phyloP scores from a whole-genome alignment of 441 rosid genomes.

The Erodium trifolium region DNA sequence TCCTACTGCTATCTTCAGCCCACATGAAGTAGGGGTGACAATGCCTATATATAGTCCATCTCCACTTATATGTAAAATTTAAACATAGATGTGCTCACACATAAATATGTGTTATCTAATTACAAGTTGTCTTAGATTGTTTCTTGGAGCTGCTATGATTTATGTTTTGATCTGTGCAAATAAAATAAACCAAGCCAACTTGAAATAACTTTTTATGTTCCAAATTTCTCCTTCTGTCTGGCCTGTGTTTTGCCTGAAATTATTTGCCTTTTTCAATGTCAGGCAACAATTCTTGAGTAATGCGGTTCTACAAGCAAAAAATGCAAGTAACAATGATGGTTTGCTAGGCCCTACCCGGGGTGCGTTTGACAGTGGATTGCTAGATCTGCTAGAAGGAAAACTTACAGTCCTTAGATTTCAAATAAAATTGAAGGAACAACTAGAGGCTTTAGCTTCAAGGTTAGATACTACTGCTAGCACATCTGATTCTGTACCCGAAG shows the following conservation, averaged over 20 bases:
- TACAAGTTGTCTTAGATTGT: not conserved
- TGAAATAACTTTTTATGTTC: not conserved
- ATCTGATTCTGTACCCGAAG: constrained; percentile 45
- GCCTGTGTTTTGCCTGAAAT: constrained; percentile 15
- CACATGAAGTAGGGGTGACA: not conserved
- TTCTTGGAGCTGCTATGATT: not conserved
- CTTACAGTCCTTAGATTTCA: constrained; percentile 87
- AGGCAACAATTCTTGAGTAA: constrained; percentile 87
- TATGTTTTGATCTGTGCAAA: constrained; percentile 4
- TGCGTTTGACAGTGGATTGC: constrained; percentile 62
- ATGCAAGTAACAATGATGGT: constrained; percentile 62
- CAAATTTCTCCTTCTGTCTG: not conserved
- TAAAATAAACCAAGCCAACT: not conserved
- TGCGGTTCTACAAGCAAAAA: constrained; percentile 94
- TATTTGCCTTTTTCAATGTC: constrained; percentile 28
- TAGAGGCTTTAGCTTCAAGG: constrained; percentile 61
- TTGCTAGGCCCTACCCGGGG: constrained; percentile 37
- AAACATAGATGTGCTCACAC: not conserved
- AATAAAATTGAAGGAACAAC: constrained; percentile 74
- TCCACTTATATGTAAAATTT: not conserved
- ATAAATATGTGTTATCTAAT: not conserved
- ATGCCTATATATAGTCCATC: not conserved
- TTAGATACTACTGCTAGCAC: constrained; percentile 40
- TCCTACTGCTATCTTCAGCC: not conserved
- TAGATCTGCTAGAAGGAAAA: constrained; percentile 95